Base-by-base conservation (phyloP, 768 basidiomycete genomes). In the Trametes meyenii region DNA sequence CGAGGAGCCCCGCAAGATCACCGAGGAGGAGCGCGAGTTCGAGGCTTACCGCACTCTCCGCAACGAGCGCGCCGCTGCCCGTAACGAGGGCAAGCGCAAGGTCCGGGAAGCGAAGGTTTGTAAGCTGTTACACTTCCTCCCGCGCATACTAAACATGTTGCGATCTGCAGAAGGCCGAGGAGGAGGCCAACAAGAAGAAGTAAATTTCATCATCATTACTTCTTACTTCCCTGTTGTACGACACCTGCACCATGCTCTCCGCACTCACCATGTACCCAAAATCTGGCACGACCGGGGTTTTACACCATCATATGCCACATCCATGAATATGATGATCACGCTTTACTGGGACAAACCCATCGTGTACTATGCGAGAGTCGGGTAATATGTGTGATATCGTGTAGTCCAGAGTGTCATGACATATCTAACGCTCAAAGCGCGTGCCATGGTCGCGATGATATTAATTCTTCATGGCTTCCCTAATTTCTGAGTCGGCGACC, bases 1-100 rank as follows among this genome's bases (percentile, higher is more conserved):
- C 67, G 97, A 99, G 77, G 77, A 83, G 33, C 97, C 97, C 70
- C 92, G 97, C 75, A 89, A 91, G 79, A 97, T 98, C 74, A 92
- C 94, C 64, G 78, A 82, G 50, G 91, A 92, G 70, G 97, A 99
- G 78, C 91, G 89, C 73, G 84, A 87, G 65, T 90, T 94, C 80
- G 73, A 91, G 68, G 96, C 97, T 7, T 98, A 85, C 88, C 83
- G 82, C 76, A 85, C 94, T 66, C 91, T 98, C 71, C 94, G 96
- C 70, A 76, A 81, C 59, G 87, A 88, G 68, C 90, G 95, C 67
- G 89, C 94, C 67, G 82, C 86, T 73, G 82, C 88, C 65, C 84
- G 95, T 73, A 84, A 90, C 79, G 94, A 89, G 67, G 97, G 97
- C 77, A 80, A 78, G 68, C 91, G 94, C 80, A 94, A 94, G 80